Evolutionary conservation across 2,329 filamentous ascomycete genomes (phyloP).

Genomic region (Magnaporthales sp.): DNA sequence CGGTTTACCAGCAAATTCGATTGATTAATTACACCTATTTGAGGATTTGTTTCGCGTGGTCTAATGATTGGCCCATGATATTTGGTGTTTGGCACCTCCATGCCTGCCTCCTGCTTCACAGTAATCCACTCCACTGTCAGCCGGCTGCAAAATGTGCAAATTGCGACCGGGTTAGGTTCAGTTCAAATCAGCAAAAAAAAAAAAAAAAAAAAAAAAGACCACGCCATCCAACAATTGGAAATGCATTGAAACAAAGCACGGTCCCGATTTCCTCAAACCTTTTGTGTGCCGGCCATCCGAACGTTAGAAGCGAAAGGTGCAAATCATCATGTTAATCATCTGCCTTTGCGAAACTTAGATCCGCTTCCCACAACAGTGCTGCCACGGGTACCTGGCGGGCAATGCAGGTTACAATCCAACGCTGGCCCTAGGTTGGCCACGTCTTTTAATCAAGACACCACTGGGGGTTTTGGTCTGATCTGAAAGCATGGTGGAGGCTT

Average conservation of each 20-base stretch:
- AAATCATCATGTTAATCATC: neutral
- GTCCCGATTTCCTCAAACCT: neutral
- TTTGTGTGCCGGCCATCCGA: neutral
- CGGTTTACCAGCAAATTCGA: neutral
- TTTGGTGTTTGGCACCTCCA: neutral
- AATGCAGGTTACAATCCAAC: neutral
- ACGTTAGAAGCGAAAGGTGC: neutral
- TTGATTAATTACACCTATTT: neutral
- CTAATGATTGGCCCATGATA: neutral
- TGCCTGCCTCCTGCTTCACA: neutral
- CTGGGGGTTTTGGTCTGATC: neutral
- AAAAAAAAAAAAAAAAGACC: too few relatives aligned
- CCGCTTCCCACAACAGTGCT: neutral
- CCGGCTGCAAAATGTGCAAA: neutral
- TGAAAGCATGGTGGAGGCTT: neutral
- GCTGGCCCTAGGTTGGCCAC: neutral
- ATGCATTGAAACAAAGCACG: neutral
- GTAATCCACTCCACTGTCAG: neutral
- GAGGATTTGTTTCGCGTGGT: neutral
- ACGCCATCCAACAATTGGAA: neutral
- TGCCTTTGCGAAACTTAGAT: neutral
- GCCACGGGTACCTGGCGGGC: neutral
- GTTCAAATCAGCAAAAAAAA: too few relatives aligned
- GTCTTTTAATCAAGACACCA: neutral
- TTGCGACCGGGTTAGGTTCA: neutral